These are phyloP conservation scores for Fusarium denticulatum DNA, from an alignment of 2,329 filamentous ascomycete genomes.

Conservation along the genomic window DNA sequence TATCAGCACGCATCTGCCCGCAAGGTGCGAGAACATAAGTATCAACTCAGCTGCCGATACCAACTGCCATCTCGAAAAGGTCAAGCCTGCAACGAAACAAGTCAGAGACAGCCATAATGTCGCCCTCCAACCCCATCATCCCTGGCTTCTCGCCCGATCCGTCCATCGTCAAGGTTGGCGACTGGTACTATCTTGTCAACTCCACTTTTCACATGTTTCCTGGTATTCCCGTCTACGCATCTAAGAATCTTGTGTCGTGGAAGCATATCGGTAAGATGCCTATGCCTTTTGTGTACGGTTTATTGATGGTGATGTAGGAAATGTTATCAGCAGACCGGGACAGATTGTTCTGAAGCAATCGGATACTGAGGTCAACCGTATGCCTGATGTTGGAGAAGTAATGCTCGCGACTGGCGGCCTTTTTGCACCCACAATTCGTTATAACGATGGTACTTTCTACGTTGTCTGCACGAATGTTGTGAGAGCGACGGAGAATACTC, in stretches of 20 bases:
- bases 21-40: not conserved
- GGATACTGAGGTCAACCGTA: not conserved
- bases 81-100: not conserved
- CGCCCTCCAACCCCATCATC: slow-evolving; percentile 14
- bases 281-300: no score
- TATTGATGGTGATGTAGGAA: no score
- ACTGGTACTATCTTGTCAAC: slow-evolving; percentile 21
- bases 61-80: not conserved
- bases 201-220: slow-evolving; percentile 25
- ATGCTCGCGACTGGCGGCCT: slow-evolving; percentile 4
- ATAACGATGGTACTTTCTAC: not conserved
- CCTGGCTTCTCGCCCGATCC: slow-evolving; percentile 21
- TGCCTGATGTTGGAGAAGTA: not conserved
- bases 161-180: slow-evolving; percentile 11
- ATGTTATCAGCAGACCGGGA: not conserved
- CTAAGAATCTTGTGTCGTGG: slow-evolving; percentile 7
- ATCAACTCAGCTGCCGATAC: not conserved
- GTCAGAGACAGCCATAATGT: not conserved
- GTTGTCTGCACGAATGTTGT: slow-evolving; percentile 12
- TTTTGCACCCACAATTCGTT: slow-evolving; percentile 9
- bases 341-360: not conserved
- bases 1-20: no score
- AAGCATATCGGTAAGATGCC: slow-evolving; percentile 14
- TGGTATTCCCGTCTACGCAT: slow-evolving; percentile 7
- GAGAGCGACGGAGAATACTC: not conserved